Percentiles rank a stretch among this genome's conserved stretches.
These are phyloP conservation scores for Tetracentron sinense DNA, from an alignment of 164 flowering plant genomes.

Conservation along the genomic window DNA sequence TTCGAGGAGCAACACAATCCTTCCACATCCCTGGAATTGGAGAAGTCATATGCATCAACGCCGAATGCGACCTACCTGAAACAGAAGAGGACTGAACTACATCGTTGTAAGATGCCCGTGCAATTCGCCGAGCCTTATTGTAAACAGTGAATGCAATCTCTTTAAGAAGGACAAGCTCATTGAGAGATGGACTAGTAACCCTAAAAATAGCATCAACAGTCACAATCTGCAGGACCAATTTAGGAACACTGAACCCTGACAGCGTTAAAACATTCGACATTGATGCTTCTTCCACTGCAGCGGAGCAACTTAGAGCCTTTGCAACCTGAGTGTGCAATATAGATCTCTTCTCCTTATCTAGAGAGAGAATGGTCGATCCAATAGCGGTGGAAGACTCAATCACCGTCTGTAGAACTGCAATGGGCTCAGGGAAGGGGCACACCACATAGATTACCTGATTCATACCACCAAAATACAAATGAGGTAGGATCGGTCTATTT, in stretches of 20 bases:
- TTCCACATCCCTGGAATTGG: conserved; percentile 82
- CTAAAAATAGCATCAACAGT: conserved; percentile 82
- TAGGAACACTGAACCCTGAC: conserved; percentile 82
- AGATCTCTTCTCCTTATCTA: conserved; percentile 74
- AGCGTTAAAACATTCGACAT: conserved; percentile 59
- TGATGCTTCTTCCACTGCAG: conserved; percentile 80
- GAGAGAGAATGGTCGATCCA: conserved; percentile 57
- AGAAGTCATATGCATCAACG: conserved; percentile 58
- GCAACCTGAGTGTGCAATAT: conserved; percentile 62
- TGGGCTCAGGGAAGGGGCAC: conserved; percentile 92
- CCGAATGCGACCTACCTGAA: conserved; percentile 57
- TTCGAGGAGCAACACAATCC: conserved; percentile 67
- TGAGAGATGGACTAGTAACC: conserved; percentile 67
- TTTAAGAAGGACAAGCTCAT: conserved; percentile 77
- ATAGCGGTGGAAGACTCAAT: conserved; percentile 74
- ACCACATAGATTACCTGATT: conserved; percentile 90
- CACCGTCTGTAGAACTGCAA: conserved; percentile 74
- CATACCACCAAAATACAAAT: background rate
- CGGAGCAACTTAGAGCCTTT: conserved; percentile 67
- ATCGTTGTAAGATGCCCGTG: conserved; percentile 56
- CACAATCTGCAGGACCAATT: conserved; percentile 83
- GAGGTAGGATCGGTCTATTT: conserved; percentile 4
- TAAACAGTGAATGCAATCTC: conserved; percentile 94
- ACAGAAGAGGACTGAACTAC: conserved; percentile 42
- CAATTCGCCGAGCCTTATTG: conserved; percentile 85